phyloP scores from a whole-genome alignment of 805 yeast species.

The Candida rishiriensis region DNA sequence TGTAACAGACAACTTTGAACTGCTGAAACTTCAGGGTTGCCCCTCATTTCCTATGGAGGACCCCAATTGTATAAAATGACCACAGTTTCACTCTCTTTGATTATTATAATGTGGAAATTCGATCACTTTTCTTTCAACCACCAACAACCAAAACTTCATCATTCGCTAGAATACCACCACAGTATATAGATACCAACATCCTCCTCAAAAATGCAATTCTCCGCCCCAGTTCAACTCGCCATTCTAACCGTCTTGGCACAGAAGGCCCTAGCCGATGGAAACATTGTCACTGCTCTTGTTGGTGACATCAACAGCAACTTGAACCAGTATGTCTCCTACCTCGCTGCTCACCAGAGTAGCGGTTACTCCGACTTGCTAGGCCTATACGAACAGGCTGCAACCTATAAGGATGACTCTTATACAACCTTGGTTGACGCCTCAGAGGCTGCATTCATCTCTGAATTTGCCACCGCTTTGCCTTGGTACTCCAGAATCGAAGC shows the following conservation, averaged over 20 bases:
- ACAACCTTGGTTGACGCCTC: slow-evolving; percentile 34
- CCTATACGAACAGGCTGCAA: slow-evolving; percentile 30
- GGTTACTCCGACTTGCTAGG: slow-evolving; percentile 29
- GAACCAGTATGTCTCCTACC: slow-evolving; percentile 30
- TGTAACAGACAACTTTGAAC: no score
- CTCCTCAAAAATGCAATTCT: slow-evolving; percentile 21
- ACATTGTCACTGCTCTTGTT: slow-evolving; percentile 34
- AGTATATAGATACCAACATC: no score
- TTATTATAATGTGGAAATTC: no score
- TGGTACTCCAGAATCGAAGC: slow-evolving; percentile 32
- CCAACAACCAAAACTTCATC: no score
- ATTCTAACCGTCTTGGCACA: slow-evolving; percentile 19
- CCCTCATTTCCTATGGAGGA: no score
- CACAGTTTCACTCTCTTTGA: no score
- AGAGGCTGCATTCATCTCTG: slow-evolving; percentile 14
- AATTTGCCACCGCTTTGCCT: slow-evolving; percentile 30
- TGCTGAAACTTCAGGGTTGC: no score
- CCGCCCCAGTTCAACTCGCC: slow-evolving; percentile 14
- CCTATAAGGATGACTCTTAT: slow-evolving; percentile 42
- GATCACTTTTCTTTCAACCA: no score
- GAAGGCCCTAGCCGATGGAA: slow-evolving; percentile 15
- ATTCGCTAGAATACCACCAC: no score
- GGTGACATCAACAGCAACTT: slow-evolving; percentile 32
- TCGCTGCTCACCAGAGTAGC: slow-evolving; percentile 24
- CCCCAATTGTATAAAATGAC: no score